phyloP scores from a whole-genome alignment of 495 filamentous ascomycete genomes.

The Cercophora newfieldiana region DNA sequence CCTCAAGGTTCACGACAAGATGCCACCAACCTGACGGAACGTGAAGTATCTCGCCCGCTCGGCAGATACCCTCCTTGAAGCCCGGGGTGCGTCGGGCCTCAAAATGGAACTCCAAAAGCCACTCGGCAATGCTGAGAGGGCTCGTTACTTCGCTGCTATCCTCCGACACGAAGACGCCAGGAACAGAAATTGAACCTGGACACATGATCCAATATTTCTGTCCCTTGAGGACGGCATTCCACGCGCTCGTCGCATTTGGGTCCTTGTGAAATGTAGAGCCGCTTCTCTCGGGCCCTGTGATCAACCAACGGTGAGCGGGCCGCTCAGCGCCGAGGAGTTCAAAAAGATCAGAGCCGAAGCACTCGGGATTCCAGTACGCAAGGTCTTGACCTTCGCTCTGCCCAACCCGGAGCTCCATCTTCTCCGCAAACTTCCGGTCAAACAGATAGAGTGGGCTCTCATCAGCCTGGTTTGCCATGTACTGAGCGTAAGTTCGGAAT shows the following conservation, averaged over 20 bases:
- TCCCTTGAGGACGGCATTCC: slow-evolving; percentile 92
- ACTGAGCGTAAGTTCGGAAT: slow-evolving; percentile 73
- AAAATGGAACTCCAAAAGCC: slow-evolving; percentile 88
- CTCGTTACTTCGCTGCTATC: slow-evolving; percentile 95
- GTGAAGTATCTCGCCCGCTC: slow-evolving; percentile 85
- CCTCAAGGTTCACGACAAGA: slow-evolving; percentile 84
- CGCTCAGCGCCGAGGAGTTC: slow-evolving; percentile 74
- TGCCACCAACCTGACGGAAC: slow-evolving; percentile 97
- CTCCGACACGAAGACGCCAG: slow-evolving; percentile 87
- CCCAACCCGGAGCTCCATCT: slow-evolving; percentile 73
- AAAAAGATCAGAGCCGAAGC: slow-evolving; percentile 89
- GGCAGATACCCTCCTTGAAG: slow-evolving; percentile 85
- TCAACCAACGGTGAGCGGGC: slow-evolving; percentile 90
- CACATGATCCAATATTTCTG: slow-evolving; percentile 98
- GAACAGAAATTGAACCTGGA: slow-evolving; percentile 62
- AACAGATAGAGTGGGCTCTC: slow-evolving; percentile 95
- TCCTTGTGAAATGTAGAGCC: slow-evolving; percentile 96
- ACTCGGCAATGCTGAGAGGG: slow-evolving; percentile 93
- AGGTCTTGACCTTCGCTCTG: slow-evolving; percentile 43
- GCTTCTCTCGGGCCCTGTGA: slow-evolving; percentile 84
- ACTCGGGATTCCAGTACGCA: slow-evolving; percentile 80
- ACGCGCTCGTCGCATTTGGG: slow-evolving; percentile 71
- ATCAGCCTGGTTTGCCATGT: slow-evolving; percentile 80
- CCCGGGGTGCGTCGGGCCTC: slow-evolving; percentile 76
- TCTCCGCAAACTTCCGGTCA: slow-evolving; percentile 81